Percentiles rank a stretch among this genome's conserved stretches.
These are phyloP conservation scores for Leccinum subrobustum DNA, from an alignment of 1,284 basidiomycete species.

Conservation along the genomic window DNA sequence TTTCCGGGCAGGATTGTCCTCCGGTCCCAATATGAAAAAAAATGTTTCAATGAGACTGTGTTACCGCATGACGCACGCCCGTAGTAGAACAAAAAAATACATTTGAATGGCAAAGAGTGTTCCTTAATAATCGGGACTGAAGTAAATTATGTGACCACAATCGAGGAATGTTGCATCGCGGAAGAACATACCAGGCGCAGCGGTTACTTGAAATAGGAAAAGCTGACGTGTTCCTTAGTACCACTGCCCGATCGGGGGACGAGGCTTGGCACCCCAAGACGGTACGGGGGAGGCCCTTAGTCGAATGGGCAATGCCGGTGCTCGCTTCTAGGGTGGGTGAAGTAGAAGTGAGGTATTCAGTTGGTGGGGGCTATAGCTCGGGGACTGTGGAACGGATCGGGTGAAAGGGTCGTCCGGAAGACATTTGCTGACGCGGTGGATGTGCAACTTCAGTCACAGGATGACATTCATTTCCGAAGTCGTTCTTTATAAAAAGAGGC, in stretches of 20 bases:
- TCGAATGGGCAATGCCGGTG: conserved; percentile 33
- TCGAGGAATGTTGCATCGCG: conserved; percentile 26
- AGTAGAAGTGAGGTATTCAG: conserved; percentile 16
- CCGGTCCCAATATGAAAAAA: conserved; percentile 32
- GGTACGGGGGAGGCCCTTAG: conserved; percentile 26
- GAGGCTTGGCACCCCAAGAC: conserved; percentile 26
- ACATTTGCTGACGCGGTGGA: conserved; percentile 17
- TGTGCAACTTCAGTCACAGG: conserved; percentile 25
- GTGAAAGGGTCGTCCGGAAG: conserved; percentile 30
- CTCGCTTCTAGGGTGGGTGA: conserved; percentile 24
- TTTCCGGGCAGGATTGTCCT: conserved; percentile 20
- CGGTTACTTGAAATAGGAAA: conserved; percentile 22
- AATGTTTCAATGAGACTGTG: conserved; percentile 28
- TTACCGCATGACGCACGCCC: conserved; percentile 25
- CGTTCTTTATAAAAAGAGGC: conserved; percentile 32
- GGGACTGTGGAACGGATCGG: conserved; percentile 34
- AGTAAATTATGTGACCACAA: conserved; percentile 28
- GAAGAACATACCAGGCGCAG: conserved; percentile 30
- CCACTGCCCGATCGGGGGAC: conserved; percentile 18
- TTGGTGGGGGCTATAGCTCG: conserved; percentile 31
- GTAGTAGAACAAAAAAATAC: conserved; percentile 25
- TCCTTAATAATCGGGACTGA: conserved; percentile 32
- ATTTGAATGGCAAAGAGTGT: conserved; percentile 25
- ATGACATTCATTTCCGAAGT: conserved; percentile 36
- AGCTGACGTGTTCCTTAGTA: conserved; percentile 13